Conservation (phyloP, 2,329 filamentous ascomycete species). For the Hypoxylon sp. region DNA sequence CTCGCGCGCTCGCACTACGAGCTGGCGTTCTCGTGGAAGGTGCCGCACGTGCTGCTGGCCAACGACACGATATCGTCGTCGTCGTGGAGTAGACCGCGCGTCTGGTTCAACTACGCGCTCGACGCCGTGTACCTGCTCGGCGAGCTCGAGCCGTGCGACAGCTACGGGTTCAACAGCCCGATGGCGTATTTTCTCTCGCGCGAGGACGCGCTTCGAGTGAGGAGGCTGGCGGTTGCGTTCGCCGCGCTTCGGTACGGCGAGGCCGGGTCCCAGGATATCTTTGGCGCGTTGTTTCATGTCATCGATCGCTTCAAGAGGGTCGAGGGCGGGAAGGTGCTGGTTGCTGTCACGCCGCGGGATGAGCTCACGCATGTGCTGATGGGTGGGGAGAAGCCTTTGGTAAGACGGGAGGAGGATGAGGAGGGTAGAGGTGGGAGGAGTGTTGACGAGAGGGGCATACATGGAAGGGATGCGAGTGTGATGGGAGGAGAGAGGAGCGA, state of each 20-base stretch:
- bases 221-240: slow-evolving; percentile 55
- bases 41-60: slow-evolving; percentile 53
- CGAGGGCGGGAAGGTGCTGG: slow-evolving; percentile 48
- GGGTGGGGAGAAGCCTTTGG: slow-evolving; percentile 39
- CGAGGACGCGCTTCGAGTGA: slow-evolving; percentile 55
- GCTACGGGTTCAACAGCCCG: slow-evolving; percentile 56
- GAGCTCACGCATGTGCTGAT: slow-evolving; percentile 44
- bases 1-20: slow-evolving; percentile 56
- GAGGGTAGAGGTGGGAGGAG: background rate
- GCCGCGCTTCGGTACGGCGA: slow-evolving; percentile 55
- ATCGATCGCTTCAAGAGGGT: slow-evolving; percentile 53
- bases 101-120: slow-evolving; percentile 58
- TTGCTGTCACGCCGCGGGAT: slow-evolving; percentile 54
- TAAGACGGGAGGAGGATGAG: slow-evolving; percentile 18
- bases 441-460: no score
- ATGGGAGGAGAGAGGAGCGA: slow-evolving; percentile 30
- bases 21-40: slow-evolving; percentile 57
- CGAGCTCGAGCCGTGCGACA: slow-evolving; percentile 58
- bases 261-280: slow-evolving; percentile 55
- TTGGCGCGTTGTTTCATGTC: slow-evolving; percentile 58
- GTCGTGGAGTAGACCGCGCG: slow-evolving; percentile 48
- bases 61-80: slow-evolving; percentile 35
- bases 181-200: slow-evolving; percentile 58
- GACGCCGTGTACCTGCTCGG: slow-evolving; percentile 59
- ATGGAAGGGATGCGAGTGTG: no score